These are phyloP conservation scores for Pichia kluyveri DNA, from an alignment of 805 yeast genomes.

Conservation along the genomic window DNA sequence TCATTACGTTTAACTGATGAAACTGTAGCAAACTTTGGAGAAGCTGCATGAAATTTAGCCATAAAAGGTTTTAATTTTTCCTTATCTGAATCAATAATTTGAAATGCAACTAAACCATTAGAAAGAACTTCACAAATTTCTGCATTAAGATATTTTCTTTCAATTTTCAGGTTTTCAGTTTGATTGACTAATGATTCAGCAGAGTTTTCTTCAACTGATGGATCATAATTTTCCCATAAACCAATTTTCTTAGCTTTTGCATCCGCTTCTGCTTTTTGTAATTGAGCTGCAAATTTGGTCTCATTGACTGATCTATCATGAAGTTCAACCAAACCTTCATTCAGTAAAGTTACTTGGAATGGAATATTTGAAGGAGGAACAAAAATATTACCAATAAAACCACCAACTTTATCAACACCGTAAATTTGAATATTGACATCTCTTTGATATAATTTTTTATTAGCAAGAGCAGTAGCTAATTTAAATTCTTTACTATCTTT, in stretches of 20 bases:
- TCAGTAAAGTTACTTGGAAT: slow-evolving; percentile 47
- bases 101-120: slow-evolving; percentile 38
- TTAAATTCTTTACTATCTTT: slow-evolving; percentile 30
- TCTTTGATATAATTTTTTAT: slow-evolving; percentile 54
- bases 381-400: slow-evolving; percentile 66
- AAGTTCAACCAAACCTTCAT: slow-evolving; percentile 53
- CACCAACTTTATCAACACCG: slow-evolving; percentile 69
- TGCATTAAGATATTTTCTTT: slow-evolving; percentile 37
- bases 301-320: slow-evolving; percentile 58
- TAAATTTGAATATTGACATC: slow-evolving; percentile 63
- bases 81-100: slow-evolving; percentile 31
- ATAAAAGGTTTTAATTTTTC: slow-evolving; percentile 36
- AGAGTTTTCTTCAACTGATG: slow-evolving; percentile 25
- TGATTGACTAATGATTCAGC: slow-evolving; percentile 14
- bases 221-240: slow-evolving; percentile 56
- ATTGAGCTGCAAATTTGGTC: slow-evolving; percentile 44
- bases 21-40: slow-evolving; percentile 28
- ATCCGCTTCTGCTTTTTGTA: slow-evolving; percentile 50
- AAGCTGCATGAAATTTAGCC: slow-evolving; percentile 34
- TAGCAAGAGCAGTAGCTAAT: slow-evolving; percentile 45
- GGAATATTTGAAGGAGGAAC: slow-evolving; percentile 43
- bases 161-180: slow-evolving; percentile 19
- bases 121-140: slow-evolving; percentile 41
- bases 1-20: slow-evolving; percentile 39
- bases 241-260: slow-evolving; percentile 54